Base-by-base conservation (phyloP, 2,329 filamentous ascomycete species). In the Pseudocercospora crystallina region DNA sequence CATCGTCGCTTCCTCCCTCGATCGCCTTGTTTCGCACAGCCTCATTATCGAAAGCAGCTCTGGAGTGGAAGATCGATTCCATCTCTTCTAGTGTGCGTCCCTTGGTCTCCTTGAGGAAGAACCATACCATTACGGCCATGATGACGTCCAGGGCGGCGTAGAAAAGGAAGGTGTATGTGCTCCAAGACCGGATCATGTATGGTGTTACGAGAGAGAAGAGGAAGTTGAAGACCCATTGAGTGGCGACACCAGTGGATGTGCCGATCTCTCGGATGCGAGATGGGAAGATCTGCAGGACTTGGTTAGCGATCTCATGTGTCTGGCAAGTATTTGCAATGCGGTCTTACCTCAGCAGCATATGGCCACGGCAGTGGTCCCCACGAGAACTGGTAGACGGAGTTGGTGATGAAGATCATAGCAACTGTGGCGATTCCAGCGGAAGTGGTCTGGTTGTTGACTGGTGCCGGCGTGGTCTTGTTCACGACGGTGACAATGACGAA, bases 381-480 rank as follows among this genome's bases (percentile, higher is more conserved):
- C 0, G 71, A 76, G 34, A 77, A 74, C 31, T 77, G 76, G 59
- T 79, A 81, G 2, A 71, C 73, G 59, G 80, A 73, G 32, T 81
- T 77, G 43, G 77, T 77, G 8, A 82, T 65, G 60, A 81, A 82
- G 41, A 82, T 81, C 30, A 83, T 67, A 0, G 76, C 73, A 0
- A 83, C 71, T 0, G 78, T 82, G 2, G 74, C 74, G 29, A 80
- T 77, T 0, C 75, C 76, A 1, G 74, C 60, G 13, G 59, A 54
- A 5, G 65, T 67, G 2, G 67, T 65, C 26, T 63, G 54, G 11
- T 58, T 62, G 37, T 55, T 45, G 10, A 51, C 46, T 0, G 61
- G 61, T 8, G 61, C 53, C 5, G 66, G 63, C 1, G 62, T 61
- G 0, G 63, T 64, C 36, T 66, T 65, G 40, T 68, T 65, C 1